Conservation (phyloP, 2,329 filamentous ascomycete species). For the Coleophoma crateriformis region DNA sequence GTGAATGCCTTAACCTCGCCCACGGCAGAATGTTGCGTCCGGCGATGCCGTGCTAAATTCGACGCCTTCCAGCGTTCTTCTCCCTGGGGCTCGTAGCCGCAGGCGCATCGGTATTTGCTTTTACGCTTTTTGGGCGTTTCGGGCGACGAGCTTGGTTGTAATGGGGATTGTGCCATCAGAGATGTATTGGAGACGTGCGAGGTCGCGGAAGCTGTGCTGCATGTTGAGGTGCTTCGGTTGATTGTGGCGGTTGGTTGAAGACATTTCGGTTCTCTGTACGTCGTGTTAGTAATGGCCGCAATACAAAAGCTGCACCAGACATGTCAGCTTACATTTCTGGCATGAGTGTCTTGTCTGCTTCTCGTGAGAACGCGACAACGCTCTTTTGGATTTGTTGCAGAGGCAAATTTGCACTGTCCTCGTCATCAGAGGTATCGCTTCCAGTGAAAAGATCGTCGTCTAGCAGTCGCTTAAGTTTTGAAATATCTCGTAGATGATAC, state of each 20-base stretch:
- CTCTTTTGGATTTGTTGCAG: not conserved
- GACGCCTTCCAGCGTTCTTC: constrained; percentile 20
- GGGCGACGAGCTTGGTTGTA: not conserved
- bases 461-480: not conserved
- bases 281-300: too few species aligned
- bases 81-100: constrained; percentile 14
- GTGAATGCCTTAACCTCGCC: constrained; percentile 6
- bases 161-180: not conserved
- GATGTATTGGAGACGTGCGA: not conserved
- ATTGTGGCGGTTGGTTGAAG: not conserved
- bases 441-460: not conserved
- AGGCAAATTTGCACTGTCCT: not conserved
- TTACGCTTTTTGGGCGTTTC: not conserved
- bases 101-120: constrained; percentile 10
- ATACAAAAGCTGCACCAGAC: too few species aligned
- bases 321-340: not conserved
- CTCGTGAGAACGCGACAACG: not conserved
- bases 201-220: not conserved
- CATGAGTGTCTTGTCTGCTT: not conserved
- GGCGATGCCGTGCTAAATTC: constrained; percentile 19
- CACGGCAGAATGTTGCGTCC: constrained; percentile 12
- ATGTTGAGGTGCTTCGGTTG: not conserved
- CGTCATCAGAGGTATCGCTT: not conserved
- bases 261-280: too few species aligned
- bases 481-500: not conserved